Base-by-base conservation (phyloP, 1,139 yeast genomes). In the Saccharomyces pastorianus region DNA sequence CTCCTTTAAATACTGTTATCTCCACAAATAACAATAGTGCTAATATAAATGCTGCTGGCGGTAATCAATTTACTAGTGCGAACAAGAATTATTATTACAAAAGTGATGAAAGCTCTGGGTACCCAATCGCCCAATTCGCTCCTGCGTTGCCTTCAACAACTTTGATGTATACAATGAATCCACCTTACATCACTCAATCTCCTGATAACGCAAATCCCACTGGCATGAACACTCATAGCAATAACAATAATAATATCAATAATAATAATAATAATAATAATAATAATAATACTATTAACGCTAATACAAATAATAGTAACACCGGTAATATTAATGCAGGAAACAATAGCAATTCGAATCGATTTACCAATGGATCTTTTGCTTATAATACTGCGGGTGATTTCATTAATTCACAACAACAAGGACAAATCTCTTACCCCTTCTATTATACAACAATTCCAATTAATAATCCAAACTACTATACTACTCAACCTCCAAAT, bases 41-140 rank as follows among this genome's bases (percentile, higher is more conserved):
- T 17, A 46, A 46, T 25, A 46, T 32, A 25, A 32, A 17, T 31
- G 28, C 46, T 26, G 42, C 49, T 13, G 46, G 46, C 47, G 11
- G 42, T 38, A 38, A 38, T 17, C 42, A 38, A 23, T n/a, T 29
- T 6, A 14, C 47, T 14, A 44, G 42, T 49, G 25, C 47, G 2
- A 29, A 29, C 42, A 29, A 44, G 13, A 42, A 28, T 25, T 49
- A 49, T 25, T 49, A 49, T 44, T 49, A 49, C 13, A 20, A 46
- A 28, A 42, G 44, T 29, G 47, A 29, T 23, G 46, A 20, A 28
- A 49, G 51, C 27, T 49, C 48, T 26, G 46, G 46, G 3, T 49
- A 49, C 25, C 46, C 41, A 20, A 23, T 38, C 13, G 29, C 27
- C 13, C 46, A 38, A 7, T 38, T 38, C 20, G 32, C 26, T 41